Evolutionary conservation across 2,329 filamentous ascomycete species (phyloP).

Genomic region (Dactylella cylindrospora): DNA sequence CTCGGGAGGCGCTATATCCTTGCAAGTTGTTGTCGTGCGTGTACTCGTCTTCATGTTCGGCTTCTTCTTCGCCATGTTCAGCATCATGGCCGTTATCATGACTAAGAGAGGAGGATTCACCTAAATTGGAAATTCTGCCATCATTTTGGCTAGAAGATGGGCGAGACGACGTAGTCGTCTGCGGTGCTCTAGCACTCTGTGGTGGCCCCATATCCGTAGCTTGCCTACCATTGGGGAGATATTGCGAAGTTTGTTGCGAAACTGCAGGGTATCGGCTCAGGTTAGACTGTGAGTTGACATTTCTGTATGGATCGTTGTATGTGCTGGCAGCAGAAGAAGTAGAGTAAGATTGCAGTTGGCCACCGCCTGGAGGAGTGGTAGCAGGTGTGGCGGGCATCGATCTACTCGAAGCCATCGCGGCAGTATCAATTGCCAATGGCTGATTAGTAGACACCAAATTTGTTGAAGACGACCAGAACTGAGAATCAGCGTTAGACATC

Average conservation of each 20-base stretch:
- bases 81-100: conserved; percentile 60
- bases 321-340: conserved; percentile 58
- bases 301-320: conserved; percentile 74
- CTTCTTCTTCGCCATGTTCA: conserved; percentile 64
- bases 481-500: conserved; percentile 74
- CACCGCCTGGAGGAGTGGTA: conserved; percentile 80
- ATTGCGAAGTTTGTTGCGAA: conserved; percentile 59
- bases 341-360: conserved; percentile 73
- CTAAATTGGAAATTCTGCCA: conserved; percentile 50
- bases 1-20: conserved; percentile 31
- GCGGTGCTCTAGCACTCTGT: conserved; percentile 60
- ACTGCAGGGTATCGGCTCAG: conserved; percentile 67
- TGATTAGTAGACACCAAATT: conserved; percentile 67
- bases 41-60: conserved; percentile 66
- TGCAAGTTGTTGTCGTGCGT: conserved; percentile 73
- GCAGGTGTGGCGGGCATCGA: conserved; percentile 90
- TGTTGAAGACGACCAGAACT: conserved; percentile 67
- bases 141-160: conserved; percentile 49
- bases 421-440: conserved; percentile 76
- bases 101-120: conserved; percentile 60
- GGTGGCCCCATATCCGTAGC: conserved; percentile 82
- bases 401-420: conserved; percentile 70
- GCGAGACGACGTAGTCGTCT: conserved; percentile 57
- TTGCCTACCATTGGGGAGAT: conserved; percentile 62
- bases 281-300: conserved; percentile 61